Evolutionary conservation across 1,139 yeast genomes (phyloP).

Genomic region (Geotrichum fermentans): DNA sequence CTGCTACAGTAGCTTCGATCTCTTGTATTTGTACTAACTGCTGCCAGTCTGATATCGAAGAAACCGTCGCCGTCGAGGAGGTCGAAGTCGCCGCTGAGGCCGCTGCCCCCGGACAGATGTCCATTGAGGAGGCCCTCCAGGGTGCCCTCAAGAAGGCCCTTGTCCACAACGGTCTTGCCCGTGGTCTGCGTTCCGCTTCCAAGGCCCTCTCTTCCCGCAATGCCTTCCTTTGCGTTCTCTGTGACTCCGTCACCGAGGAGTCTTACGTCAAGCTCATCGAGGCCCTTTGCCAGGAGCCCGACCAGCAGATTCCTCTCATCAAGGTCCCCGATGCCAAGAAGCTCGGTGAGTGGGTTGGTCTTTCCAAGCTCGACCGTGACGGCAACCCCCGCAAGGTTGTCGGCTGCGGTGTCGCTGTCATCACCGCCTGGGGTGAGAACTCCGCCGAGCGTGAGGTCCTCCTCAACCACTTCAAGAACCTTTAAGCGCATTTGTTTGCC

Average conservation of each 20-base stretch:
- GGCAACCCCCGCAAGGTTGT: constrained; percentile 99
- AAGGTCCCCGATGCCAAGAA: constrained; percentile 99
- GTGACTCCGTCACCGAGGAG: constrained; percentile 98
- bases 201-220: constrained; percentile 93
- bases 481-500: constrained; percentile 47
- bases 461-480: constrained; percentile 94
- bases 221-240: constrained; percentile 96
- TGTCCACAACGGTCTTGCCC: constrained; percentile 99
- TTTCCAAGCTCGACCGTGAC: constrained; percentile 98
- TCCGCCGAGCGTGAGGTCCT: constrained; percentile 96
- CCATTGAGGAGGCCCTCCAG: constrained; percentile 98
- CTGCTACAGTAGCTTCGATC: background rate
- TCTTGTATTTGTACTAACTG: background rate
- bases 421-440: constrained; percentile 99
- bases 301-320: constrained; percentile 94
- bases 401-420: constrained; percentile 99
- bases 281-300: constrained; percentile 98
- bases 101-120: constrained; percentile 74
- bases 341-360: constrained; percentile 99
- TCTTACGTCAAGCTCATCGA: constrained; percentile 96
- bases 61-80: constrained; percentile 50
- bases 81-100: constrained; percentile 80
- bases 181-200: constrained; percentile 99
- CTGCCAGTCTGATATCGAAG: constrained; percentile 42
- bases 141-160: constrained; percentile 97